phyloP scores from a whole-genome alignment of 2,329 filamentous ascomycete genomes.

The Plenodomus lindquistii region DNA sequence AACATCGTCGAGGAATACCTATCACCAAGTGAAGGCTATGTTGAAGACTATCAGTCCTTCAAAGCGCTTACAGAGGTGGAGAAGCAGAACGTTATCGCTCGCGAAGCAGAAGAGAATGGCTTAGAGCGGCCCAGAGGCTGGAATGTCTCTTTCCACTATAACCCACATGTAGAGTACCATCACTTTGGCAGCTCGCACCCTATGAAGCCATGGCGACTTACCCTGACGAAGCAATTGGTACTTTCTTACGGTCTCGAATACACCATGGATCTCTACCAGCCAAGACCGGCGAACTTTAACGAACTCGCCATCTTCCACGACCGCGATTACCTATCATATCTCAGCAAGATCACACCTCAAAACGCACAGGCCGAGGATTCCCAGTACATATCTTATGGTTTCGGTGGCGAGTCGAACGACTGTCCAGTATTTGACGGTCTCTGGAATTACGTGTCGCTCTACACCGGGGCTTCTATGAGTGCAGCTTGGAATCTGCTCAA shows the following conservation, averaged over 20 bases:
- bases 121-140: conserved; percentile 83
- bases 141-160: conserved; percentile 93
- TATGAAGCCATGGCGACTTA: conserved; percentile 98
- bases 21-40: conserved; percentile 31
- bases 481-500: conserved; percentile 87
- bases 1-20: conserved; percentile 44
- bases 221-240: conserved; percentile 91
- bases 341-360: conserved; percentile 59
- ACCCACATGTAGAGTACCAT: conserved; percentile 91
- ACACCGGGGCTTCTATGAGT: conserved; percentile 86
- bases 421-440: conserved; percentile 96
- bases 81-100: conserved; percentile 56
- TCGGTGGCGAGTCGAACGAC: conserved; percentile 72
- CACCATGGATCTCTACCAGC: conserved; percentile 92
- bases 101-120: conserved; percentile 63
- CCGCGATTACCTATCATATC: conserved; percentile 86
- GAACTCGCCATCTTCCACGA: conserved; percentile 88
- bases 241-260: conserved; percentile 94
- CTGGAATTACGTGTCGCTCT: conserved; percentile 93
- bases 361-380: conserved; percentile 49
- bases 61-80: conserved; percentile 36
- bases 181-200: conserved; percentile 97
- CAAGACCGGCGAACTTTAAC: conserved; percentile 81
- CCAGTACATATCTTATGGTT: conserved; percentile 69
- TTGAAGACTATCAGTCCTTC: conserved; percentile 35